Conservation (phyloP, 23 red algal species). For the Chondrus crispus region DNA sequence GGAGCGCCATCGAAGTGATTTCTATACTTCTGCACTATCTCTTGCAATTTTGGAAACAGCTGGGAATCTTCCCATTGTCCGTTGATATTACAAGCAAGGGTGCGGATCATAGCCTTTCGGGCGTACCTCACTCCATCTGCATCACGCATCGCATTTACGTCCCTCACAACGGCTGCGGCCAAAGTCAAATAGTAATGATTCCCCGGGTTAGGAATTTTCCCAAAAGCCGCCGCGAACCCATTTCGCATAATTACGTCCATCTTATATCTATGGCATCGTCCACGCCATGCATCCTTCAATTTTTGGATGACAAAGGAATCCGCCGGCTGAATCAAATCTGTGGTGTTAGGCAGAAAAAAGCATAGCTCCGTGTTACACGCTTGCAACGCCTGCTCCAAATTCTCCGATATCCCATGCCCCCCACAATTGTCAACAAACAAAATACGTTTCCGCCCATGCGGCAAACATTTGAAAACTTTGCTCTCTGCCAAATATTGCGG, state of each 20-base stretch:
- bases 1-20: too few species aligned
- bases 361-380: background rate
- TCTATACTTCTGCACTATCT: too few species aligned
- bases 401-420: background rate
- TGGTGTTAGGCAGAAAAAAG: background rate
- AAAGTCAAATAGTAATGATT: background rate
- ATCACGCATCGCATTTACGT: background rate
- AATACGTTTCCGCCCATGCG: background rate
- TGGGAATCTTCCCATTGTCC: too few species aligned
- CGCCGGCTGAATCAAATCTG: background rate
- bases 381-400: background rate
- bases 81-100: too few species aligned
- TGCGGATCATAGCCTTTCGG: background rate
- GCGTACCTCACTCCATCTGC: background rate
- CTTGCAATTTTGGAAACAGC: too few species aligned
- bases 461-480: background rate
- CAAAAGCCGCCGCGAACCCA: background rate
- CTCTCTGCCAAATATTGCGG: background rate
- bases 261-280: background rate
- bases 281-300: background rate
- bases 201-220: background rate
- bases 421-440: background rate
- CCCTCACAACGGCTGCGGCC: background rate
- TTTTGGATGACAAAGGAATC: slow-evolving; percentile 8
- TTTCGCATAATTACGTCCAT: background rate